A percentile compares a stretch with the other conserved stretches of the same genome.
Conservation (phyloP, 257 asterid genomes). For the Orobanche coerulescens region DNA sequence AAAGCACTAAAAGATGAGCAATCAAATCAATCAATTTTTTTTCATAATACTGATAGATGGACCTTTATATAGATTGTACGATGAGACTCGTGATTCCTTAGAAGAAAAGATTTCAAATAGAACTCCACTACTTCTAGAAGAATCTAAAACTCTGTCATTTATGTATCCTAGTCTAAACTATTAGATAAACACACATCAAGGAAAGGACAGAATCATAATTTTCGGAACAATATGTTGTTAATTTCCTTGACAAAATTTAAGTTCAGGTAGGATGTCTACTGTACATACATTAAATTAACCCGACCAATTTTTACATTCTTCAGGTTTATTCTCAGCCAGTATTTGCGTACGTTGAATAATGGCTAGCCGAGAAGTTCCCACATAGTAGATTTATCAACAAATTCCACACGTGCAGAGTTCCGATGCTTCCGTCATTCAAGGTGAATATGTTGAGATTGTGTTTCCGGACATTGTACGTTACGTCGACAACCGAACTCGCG, state of each 20-base stretch:
- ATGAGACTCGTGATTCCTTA: too few species aligned
- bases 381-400: conserved; percentile 24
- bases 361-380: conserved; percentile 37
- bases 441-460: conserved; percentile 39
- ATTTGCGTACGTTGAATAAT: conserved; percentile 45
- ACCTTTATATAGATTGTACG: too few species aligned
- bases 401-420: conserved; percentile 16
- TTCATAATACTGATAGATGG: too few species aligned
- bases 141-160: too few species aligned
- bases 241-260: neutral
- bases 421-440: conserved; percentile 25
- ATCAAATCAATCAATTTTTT: too few species aligned
- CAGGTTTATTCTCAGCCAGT: conserved; percentile 57
- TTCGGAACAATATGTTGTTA: too few species aligned
- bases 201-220: too few species aligned
- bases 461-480: conserved; percentile 50
- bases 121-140: too few species aligned
- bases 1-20: too few species aligned
- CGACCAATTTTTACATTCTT: neutral
- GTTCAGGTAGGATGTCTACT: neutral
- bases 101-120: too few species aligned
- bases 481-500: conserved; percentile 44
- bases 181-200: too few species aligned
- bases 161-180: too few species aligned
- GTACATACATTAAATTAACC: neutral